Percentiles rank a stretch among this genome's conserved stretches.
These are phyloP conservation scores for Chrysoporthe austroafricana DNA, from an alignment of 2,329 filamentous ascomycete species.

Conservation along the genomic window DNA sequence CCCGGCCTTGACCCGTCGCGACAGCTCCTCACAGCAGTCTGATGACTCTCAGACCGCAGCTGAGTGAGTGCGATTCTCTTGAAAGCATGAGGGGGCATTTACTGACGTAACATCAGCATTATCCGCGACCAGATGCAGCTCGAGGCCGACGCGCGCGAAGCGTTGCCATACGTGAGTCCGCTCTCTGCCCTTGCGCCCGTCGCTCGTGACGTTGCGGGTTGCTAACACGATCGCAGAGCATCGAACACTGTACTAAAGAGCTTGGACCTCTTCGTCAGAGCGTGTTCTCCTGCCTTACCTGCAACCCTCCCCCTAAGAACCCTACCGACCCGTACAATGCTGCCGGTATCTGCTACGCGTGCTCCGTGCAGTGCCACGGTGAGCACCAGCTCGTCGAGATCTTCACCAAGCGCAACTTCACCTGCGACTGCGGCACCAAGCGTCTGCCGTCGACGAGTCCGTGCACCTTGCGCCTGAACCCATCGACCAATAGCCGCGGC, in stretches of 20 bases:
- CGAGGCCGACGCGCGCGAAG: constrained; percentile 93
- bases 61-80: constrained; percentile 54
- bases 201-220: not conserved
- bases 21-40: constrained; percentile 65
- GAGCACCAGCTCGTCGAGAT: constrained; percentile 95
- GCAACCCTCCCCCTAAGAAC: constrained; percentile 76
- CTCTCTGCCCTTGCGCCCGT: not conserved
- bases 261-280: constrained; percentile 86
- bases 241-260: constrained; percentile 89
- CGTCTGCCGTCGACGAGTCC: constrained; percentile 71
- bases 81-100: not conserved
- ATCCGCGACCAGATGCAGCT: constrained; percentile 87
- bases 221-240: constrained; percentile 64
- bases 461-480: constrained; percentile 76
- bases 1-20: constrained; percentile 48
- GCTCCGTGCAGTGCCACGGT: constrained; percentile 94
- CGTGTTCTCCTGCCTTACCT: constrained; percentile 92
- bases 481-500: constrained; percentile 74
- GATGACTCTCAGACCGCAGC: constrained; percentile 73
- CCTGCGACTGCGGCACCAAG: constrained; percentile 93
- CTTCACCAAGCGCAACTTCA: constrained; percentile 93
- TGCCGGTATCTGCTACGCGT: constrained; percentile 93
- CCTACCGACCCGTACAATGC: constrained; percentile 66
- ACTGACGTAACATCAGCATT: constrained; percentile 59
- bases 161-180: constrained; percentile 81